Evolutionary conservation across 192 early-diverging fungal species (phyloP).

Genomic region (Chytriomyces sp.): DNA sequence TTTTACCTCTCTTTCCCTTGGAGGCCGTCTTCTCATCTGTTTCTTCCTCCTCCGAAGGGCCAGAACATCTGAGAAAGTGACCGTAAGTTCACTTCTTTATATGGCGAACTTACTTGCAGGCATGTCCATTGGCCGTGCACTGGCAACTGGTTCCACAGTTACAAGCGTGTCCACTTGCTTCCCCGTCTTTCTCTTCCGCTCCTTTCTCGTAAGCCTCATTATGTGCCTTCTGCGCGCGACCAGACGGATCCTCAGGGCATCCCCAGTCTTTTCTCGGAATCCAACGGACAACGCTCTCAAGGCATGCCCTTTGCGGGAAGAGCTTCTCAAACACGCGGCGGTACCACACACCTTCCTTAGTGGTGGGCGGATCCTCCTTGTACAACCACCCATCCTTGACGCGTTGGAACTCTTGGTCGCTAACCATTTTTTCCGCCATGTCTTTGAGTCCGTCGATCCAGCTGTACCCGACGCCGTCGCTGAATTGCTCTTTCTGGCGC

Average conservation of each 20-base stretch:
- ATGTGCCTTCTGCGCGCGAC: constrained; percentile 94
- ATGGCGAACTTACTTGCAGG: no score
- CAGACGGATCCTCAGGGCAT: constrained; percentile 95
- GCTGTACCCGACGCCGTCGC: constrained; percentile 95
- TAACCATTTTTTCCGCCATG: constrained; percentile 64
- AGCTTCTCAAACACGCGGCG: constrained; percentile 89
- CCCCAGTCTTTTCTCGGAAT: constrained; percentile 98
- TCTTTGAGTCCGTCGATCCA: constrained; percentile 98
- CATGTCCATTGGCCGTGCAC: no score
- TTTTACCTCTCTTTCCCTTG: neutral
- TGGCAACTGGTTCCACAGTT: no score
- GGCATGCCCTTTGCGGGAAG: constrained; percentile 91
- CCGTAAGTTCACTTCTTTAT: no score
- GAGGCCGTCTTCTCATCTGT: neutral
- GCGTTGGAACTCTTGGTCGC: constrained; percentile 73
- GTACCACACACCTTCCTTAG: constrained; percentile 98
- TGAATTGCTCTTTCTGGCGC: constrained; percentile 99
- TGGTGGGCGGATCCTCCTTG: constrained; percentile 79
- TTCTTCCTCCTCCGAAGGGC: neutral
- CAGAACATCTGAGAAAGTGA: no score
- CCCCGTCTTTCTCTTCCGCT: neutral
- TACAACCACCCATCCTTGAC: constrained; percentile 24
- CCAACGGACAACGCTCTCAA: constrained; percentile 91
- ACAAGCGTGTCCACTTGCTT: constrained; percentile 7
- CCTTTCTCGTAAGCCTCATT: constrained; percentile 63